These are phyloP conservation scores for Flagelloscypha sp. DNA, from an alignment of 768 basidiomycete species.

Conservation along the genomic window DNA sequence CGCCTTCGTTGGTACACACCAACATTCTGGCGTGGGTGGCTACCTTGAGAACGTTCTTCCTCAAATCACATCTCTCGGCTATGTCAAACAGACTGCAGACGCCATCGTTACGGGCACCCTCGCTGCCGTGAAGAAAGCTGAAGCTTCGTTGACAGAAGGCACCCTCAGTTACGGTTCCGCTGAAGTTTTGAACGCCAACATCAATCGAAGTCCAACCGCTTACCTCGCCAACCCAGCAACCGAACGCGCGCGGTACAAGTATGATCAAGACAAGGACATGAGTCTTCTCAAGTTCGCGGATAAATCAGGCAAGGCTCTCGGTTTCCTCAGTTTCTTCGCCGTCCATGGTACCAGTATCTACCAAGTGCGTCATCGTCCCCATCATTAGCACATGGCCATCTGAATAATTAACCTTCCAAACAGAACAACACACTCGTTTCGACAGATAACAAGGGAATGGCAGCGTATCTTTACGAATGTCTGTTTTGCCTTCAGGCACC, in stretches of 20 bases:
- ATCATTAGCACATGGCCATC: background rate
- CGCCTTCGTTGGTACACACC: slow-evolving; percentile 47
- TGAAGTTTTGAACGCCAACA: slow-evolving; percentile 59
- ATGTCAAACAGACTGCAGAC: slow-evolving; percentile 61
- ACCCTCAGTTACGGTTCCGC: slow-evolving; percentile 59
- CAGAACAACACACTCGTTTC: slow-evolving; percentile 82
- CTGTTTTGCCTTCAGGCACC: no score
- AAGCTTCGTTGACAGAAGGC: slow-evolving; percentile 51
- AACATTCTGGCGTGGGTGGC: slow-evolving; percentile 71
- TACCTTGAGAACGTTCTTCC: slow-evolving; percentile 75
- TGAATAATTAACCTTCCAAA: background rate
- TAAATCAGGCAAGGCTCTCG: slow-evolving; percentile 44
- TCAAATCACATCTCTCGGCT: slow-evolving; percentile 67
- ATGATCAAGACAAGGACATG: slow-evolving; percentile 70
- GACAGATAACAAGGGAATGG: slow-evolving; percentile 82
- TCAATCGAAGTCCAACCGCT: slow-evolving; percentile 68
- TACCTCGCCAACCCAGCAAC: slow-evolving; percentile 68
- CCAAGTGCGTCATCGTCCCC: slow-evolving; percentile 32
- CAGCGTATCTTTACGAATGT: slow-evolving; percentile 73
- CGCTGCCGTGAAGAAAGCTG: slow-evolving; percentile 59
- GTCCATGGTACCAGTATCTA: slow-evolving; percentile 81
- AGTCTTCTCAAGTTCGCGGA: slow-evolving; percentile 62
- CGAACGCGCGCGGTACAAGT: slow-evolving; percentile 59
- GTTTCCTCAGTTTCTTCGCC: slow-evolving; percentile 67
- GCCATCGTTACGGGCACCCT: slow-evolving; percentile 69